phyloP scores from a whole-genome alignment of 1,139 yeast species.

The Saccharomyces hybrid region DNA sequence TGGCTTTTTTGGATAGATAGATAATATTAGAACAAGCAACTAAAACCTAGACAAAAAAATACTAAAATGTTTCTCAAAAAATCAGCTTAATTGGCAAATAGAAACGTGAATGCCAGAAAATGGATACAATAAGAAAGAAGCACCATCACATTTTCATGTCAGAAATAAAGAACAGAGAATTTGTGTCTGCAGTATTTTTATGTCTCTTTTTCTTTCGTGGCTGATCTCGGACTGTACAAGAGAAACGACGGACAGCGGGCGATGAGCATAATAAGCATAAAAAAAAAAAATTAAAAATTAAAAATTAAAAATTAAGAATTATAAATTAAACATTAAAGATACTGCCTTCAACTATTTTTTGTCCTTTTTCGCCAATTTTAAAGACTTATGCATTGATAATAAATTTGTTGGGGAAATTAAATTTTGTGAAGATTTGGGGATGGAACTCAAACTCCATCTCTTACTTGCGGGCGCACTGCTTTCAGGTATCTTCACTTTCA shows the following conservation, averaged over 20 bases:
- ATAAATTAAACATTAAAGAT: no score
- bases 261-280: no score
- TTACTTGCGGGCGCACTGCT: not conserved
- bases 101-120: not conserved
- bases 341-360: not conserved
- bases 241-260: not conserved
- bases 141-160: not conserved
- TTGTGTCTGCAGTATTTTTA: not conserved
- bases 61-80: not conserved
- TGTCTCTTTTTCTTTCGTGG: not conserved
- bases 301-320: not conserved
- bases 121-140: not conserved
- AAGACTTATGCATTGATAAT: constrained; percentile 15
- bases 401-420: constrained; percentile 14
- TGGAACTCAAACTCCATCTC: constrained; percentile 15
- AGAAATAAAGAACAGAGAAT: not conserved
- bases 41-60: not conserved
- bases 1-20: not conserved
- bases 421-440: constrained; percentile 17
- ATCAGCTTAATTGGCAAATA: not conserved
- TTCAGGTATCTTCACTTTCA: not conserved
- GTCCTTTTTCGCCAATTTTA: constrained; percentile 13
- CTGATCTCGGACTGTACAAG: not conserved
- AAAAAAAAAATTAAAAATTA: not conserved
- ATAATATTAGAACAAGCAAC: not conserved